Base-by-base conservation (phyloP, 2,329 filamentous ascomycete species). In the Lojkania enalia region DNA sequence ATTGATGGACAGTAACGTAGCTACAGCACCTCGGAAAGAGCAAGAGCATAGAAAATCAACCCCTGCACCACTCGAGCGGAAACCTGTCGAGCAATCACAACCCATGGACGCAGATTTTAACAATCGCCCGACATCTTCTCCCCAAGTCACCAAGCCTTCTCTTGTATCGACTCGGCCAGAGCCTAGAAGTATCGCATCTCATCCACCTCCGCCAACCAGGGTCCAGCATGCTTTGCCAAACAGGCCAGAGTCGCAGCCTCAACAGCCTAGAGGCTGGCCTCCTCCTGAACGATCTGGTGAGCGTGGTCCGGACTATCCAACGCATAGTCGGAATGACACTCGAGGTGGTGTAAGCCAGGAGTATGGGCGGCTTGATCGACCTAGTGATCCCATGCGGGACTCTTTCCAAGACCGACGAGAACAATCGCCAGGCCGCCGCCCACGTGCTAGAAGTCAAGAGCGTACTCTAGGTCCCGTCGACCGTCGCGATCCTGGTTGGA, bases 241-340 rank as follows among this genome's bases (percentile, higher is more conserved):
- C 42, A 75, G 81, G 42, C 82, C 82, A 13, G 81, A 85, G 51
- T 74, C 81, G 9, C 80, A 79, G 5, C 79, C 79, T 35, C 75
- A 76, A 0, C 72, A 79, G 5, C 79, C 79, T 35, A 75, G 76
- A 0, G 72, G 73, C 18, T 35, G 51, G 15, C 60, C 67, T 27
- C 59, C 59, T 30, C 35, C 50, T 16, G 65, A 70, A 27, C 66
- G 67, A 21, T 51, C 57, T n/a, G 43, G 44, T 20, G 69, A 71
- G 19, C 65, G 67, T 15, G 53, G 52, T 15, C 27, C 51, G 13
- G 62, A 67, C 5, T 61, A 59, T 33, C 47, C 42, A 20, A 42
- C 49, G 20, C 61, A 64, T 41, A 43, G 51, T 37, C 59, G 68
- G 37, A 64, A 70, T 16, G 70, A 71, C 23, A 54, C 44, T 42